phyloP scores from a whole-genome alignment of 768 basidiomycete genomes.

The Mycena filopes region DNA sequence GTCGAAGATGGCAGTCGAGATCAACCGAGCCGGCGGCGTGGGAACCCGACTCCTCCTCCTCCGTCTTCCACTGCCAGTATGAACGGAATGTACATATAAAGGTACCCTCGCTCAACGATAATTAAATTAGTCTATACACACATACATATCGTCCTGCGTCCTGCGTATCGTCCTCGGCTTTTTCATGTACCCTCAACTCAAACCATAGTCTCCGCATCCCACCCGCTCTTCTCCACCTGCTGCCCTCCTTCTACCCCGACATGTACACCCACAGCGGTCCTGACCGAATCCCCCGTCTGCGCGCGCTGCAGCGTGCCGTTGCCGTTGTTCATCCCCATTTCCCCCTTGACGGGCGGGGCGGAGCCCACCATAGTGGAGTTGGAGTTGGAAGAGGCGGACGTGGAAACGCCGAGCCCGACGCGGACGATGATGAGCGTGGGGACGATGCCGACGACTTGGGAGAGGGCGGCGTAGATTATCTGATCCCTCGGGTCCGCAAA shows the following conservation, averaged over 20 bases:
- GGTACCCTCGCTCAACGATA: no score
- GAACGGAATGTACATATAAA: no score
- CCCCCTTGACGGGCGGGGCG: no score
- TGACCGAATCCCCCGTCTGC: background rate
- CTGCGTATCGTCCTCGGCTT: no score
- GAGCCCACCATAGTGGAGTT: constrained; percentile 6
- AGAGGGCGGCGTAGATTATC: constrained; percentile 20
- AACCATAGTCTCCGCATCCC: constrained; percentile 22
- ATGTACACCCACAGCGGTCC: no score
- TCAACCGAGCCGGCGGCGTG: no score
- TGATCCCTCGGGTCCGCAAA: constrained; percentile 18
- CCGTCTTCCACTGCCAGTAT: no score
- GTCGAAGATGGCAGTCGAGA: no score
- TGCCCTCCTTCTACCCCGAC: background rate
- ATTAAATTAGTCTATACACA: no score
- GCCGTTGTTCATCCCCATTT: background rate
- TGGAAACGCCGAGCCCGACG: constrained; percentile 41
- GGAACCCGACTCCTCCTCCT: no score
- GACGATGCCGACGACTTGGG: constrained; percentile 24
- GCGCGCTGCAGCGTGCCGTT: background rate
- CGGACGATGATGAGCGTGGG: constrained; percentile 49
- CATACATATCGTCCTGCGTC: no score
- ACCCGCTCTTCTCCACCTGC: constrained; percentile 14
- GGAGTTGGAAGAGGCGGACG: background rate
- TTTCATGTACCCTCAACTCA: no score